phyloP scores from a whole-genome alignment of 1,284 basidiomycete genomes.

The Trichosporon inkin region DNA sequence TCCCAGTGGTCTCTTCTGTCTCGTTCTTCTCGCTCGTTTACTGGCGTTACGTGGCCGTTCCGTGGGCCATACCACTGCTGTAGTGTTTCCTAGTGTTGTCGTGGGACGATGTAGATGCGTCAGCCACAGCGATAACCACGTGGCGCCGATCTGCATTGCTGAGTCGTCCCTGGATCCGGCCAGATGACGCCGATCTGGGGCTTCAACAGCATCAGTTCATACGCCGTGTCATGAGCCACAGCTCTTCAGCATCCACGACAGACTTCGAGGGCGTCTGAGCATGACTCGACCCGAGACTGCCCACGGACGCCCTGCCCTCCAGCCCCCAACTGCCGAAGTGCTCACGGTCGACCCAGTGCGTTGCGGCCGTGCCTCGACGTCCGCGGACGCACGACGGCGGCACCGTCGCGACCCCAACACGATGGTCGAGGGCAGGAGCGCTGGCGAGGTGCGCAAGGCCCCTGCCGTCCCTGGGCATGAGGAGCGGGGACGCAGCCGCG shows the following conservation, averaged over 20 bases:
- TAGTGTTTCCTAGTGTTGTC: neutral
- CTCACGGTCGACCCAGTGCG: constrained; percentile 18
- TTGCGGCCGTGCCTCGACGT: constrained; percentile 14
- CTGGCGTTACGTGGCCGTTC: neutral
- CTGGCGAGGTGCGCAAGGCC: constrained; percentile 10
- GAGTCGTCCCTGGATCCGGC: too few relatives aligned
- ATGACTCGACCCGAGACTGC: neutral
- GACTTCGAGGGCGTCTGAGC: too few relatives aligned
- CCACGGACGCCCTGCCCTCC: neutral
- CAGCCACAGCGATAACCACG: too few relatives aligned
- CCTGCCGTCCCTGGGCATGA: constrained; percentile 21
- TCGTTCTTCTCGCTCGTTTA: neutral
- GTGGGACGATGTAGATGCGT: too few relatives aligned
- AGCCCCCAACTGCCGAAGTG: neutral
- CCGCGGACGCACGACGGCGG: constrained; percentile 19
- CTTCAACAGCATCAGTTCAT: too few relatives aligned
- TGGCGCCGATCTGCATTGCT: too few relatives aligned
- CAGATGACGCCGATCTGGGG: too few relatives aligned
- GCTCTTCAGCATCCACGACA: too few relatives aligned
- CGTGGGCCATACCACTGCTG: neutral
- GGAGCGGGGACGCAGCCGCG: constrained; percentile 10
- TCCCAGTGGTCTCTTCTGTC: neutral
- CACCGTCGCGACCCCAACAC: constrained; percentile 14
- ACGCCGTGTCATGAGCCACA: too few relatives aligned
- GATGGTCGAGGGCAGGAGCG: constrained; percentile 9